A percentile compares a stretch with the other conserved stretches of the same genome.
Conservation (phyloP, 106 monocot species). For the Apostasia shenzhenica region DNA sequence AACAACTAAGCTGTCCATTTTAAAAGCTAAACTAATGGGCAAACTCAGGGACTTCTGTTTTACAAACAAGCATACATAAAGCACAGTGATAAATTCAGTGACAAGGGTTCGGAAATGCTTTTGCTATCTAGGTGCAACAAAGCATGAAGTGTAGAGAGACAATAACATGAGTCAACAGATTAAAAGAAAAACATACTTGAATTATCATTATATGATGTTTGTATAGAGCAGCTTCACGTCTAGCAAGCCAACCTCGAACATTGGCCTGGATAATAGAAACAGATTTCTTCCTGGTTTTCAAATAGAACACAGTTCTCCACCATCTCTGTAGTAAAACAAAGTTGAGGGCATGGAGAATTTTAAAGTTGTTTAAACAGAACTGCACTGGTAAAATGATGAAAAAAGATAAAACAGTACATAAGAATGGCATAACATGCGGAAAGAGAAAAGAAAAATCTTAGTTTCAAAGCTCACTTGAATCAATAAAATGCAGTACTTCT, state of each 20-base stretch:
- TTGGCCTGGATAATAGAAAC: slow-evolving; percentile 35
- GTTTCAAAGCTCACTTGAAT: slow-evolving; percentile 24
- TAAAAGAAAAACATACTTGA: slow-evolving; percentile 27
- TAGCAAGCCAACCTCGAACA: slow-evolving; percentile 49
- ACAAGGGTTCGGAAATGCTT: too few relatives aligned
- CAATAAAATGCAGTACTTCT: slow-evolving; percentile 9
- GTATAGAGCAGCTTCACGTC: slow-evolving; percentile 12
- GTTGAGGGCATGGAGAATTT: neutral
- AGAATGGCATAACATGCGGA: neutral
- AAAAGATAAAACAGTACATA: neutral
- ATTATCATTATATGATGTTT: slow-evolving; percentile 28
- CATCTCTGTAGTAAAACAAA: slow-evolving; percentile 34
- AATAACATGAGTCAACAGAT: too few relatives aligned
- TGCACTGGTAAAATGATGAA: neutral
- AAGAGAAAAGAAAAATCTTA: neutral
- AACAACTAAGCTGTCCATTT: too few relatives aligned
- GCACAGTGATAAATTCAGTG: too few relatives aligned
- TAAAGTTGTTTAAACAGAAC: neutral
- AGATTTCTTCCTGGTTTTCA: slow-evolving; percentile 19
- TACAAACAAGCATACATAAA: too few relatives aligned
- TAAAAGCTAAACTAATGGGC: too few relatives aligned
- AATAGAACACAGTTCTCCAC: slow-evolving; percentile 42
- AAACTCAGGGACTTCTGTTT: too few relatives aligned
- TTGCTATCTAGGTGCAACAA: too few relatives aligned
- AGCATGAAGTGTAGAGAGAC: too few relatives aligned